Base-by-base conservation (phyloP, 306 rosid genomes). In the Biancaea sappan region DNA sequence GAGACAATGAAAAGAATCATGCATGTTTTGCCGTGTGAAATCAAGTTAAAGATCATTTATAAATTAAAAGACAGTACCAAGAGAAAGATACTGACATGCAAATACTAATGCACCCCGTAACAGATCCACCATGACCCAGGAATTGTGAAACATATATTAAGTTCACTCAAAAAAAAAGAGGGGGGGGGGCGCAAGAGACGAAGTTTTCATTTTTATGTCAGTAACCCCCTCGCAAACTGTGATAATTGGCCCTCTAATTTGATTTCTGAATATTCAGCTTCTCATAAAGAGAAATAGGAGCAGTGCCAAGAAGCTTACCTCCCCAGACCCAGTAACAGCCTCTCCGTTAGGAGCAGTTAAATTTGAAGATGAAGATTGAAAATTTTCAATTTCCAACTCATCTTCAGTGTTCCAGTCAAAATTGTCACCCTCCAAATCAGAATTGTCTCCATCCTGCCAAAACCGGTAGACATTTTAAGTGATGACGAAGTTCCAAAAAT, bases 401-500 rank as follows among this genome's bases (percentile, higher is more conserved):
- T 94, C 98, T 9, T 94, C 98, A 8, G 91, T 82, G 77, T 87
- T 90, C 98, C 97, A 94, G 77, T 94, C 97, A 71, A 80, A 58
- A 31, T 83, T 76, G 38, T 85, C 93, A 78, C 79, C 63, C 51
- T 80, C 88, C 57, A 65, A 70, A 53, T 84, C 97, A 82, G 90
- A 91, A 77, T 82, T 60, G 69, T 78, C 86, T 35, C 80, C 93
- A 62, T 67, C 88, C 98, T 94, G 88, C 88, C 88, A 70, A 81
- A 56, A 37, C 10, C 35, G 69, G 47, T 22, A 46, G 64, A 18
- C 67, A 81, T 46, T 31, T 43, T 38, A 48, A 73, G 18, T 10
- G 25, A 54, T 74, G 63, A 31, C 26, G 31, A 15, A 76, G 66
- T 68, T 25, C 21, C 54, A 58, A 52, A 63, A 38, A 53, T 13